Conservation (phyloP, 805 yeast species). For the Metschnikowia bowlesiae region DNA sequence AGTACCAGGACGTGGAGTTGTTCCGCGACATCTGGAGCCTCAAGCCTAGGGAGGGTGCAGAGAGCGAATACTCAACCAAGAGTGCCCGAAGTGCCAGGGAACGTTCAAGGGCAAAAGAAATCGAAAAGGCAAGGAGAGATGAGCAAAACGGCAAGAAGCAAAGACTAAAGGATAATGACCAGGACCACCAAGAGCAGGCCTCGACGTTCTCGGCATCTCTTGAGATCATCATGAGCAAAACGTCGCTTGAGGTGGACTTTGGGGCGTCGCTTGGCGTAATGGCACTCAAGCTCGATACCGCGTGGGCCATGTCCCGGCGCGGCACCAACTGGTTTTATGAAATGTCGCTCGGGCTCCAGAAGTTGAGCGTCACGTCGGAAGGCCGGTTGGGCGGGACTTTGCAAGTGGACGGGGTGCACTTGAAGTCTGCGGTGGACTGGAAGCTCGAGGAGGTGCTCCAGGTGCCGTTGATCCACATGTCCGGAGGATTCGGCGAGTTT, state of each 20-base stretch:
- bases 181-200: neutral
- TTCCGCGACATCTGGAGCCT: constrained; percentile 84
- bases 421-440: constrained; percentile 74
- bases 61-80: no score
- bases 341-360: constrained; percentile 56
- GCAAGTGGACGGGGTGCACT: constrained; percentile 42
- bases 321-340: constrained; percentile 67
- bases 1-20: constrained; percentile 78
- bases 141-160: neutral
- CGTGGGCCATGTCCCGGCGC: constrained; percentile 70
- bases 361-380: constrained; percentile 47
- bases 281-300: constrained; percentile 47
- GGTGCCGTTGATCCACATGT: constrained; percentile 64
- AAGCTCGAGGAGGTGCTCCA: constrained; percentile 41
- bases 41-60: neutral
- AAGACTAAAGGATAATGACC: neutral
- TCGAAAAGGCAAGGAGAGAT: neutral
- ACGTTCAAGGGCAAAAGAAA: no score
- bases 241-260: constrained; percentile 60
- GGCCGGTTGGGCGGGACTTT: constrained; percentile 81
- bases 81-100: no score
- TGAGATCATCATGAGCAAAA: constrained; percentile 50
- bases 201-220: constrained; percentile 67
- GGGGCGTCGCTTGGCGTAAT: constrained; percentile 81
- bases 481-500: constrained; percentile 52